Evolutionary conservation across 2,329 filamentous ascomycete genomes (phyloP).

Genomic region (Pseudogymnoascus sp.): DNA sequence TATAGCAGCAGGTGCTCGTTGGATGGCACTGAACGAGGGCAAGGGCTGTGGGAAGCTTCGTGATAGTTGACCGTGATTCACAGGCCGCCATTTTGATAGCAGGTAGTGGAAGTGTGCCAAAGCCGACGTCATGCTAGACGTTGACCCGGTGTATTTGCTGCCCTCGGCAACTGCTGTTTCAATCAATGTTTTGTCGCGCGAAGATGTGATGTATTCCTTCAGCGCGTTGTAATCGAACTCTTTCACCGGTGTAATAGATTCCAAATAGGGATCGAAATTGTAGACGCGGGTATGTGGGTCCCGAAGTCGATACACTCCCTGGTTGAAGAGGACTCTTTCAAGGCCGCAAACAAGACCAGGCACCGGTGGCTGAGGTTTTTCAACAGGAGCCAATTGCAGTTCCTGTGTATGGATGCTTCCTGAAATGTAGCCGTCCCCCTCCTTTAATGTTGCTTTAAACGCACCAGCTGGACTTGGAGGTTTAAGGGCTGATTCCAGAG

Average conservation of each 20-base stretch:
- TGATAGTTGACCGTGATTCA: slow-evolving; percentile 61
- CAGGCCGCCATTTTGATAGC: slow-evolving; percentile 69
- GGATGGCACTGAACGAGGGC: slow-evolving; percentile 62
- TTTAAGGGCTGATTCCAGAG: background rate
- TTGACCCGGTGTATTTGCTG: slow-evolving; percentile 86
- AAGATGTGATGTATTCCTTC: slow-evolving; percentile 84
- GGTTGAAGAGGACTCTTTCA: slow-evolving; percentile 75
- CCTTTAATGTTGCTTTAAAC: background rate
- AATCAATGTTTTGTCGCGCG: slow-evolving; percentile 66
- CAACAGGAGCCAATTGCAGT: slow-evolving; percentile 24
- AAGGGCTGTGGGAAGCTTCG: slow-evolving; percentile 53
- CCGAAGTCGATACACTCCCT: slow-evolving; percentile 83
- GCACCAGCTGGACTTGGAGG: background rate
- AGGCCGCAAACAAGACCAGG: slow-evolving; percentile 28
- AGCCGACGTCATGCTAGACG: slow-evolving; percentile 87
- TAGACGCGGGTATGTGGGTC: slow-evolving; percentile 80
- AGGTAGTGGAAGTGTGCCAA: slow-evolving; percentile 89
- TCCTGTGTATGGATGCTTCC: slow-evolving; percentile 21
- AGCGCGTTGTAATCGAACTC: slow-evolving; percentile 90
- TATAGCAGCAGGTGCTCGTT: slow-evolving; percentile 64
- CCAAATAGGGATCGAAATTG: slow-evolving; percentile 94
- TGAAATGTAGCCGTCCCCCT: background rate
- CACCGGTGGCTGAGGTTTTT: slow-evolving; percentile 24
- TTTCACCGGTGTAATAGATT: slow-evolving; percentile 81
- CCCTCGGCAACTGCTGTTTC: slow-evolving; percentile 54